Evolutionary conservation across 306 rosid species (phyloP).

Genomic region (Canavalia ensiformis): DNA sequence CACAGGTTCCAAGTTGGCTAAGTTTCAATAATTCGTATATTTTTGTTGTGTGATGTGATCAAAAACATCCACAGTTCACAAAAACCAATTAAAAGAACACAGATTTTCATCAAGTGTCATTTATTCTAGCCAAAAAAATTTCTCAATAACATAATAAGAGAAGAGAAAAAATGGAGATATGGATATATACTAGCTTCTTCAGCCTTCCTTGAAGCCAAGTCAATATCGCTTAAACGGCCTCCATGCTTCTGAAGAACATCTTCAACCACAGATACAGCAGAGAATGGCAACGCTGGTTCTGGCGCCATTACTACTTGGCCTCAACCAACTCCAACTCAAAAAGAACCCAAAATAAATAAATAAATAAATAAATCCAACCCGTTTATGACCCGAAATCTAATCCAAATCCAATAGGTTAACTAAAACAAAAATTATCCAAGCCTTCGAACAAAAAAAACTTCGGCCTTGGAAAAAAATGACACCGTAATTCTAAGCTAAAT

Average conservation of each 20-base stretch:
- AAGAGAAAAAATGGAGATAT: background rate
- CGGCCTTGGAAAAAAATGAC: conserved; percentile 8
- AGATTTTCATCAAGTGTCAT: no score
- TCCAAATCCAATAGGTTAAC: conserved; percentile 46
- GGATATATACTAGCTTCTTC: conserved; percentile 70
- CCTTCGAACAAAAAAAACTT: conserved; percentile 23
- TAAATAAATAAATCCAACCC: background rate
- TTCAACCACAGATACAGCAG: conserved; percentile 75
- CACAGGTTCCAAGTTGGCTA: background rate
- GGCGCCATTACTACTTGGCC: conserved; percentile 59
- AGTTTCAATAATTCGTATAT: background rate
- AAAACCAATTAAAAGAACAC: background rate
- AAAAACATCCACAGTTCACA: background rate
- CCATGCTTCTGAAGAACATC: conserved; percentile 79
- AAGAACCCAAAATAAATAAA: background rate
- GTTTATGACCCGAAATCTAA: conserved; percentile 11
- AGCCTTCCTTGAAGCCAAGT: conserved; percentile 73
- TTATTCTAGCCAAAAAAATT: background rate
- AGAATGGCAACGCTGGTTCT: conserved; percentile 66
- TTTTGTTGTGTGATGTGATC: background rate
- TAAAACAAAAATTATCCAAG: conserved; percentile 26
- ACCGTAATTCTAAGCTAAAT: conserved; percentile 5
- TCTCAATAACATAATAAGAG: background rate
- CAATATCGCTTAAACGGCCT: conserved; percentile 47
- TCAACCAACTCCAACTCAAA: conserved; percentile 19